These are phyloP conservation scores for Sarcodon sp. DNA, from an alignment of 768 basidiomycete species.

Conservation along the genomic window DNA sequence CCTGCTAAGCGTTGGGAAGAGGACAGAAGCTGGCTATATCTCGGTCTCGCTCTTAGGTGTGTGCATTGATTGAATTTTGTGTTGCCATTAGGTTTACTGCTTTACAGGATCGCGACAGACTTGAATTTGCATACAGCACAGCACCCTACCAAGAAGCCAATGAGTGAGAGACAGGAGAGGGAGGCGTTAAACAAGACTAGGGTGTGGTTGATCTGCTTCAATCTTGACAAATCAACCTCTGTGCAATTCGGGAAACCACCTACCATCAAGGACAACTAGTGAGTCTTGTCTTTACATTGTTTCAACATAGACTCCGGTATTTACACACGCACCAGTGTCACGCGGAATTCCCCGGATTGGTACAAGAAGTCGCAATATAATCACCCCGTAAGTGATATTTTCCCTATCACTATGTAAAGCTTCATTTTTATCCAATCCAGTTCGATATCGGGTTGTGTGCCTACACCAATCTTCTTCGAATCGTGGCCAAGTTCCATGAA, in stretches of 20 bases:
- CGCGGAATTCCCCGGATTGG: conserved; percentile 64
- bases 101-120: conserved; percentile 72
- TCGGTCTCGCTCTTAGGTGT: conserved; percentile 75
- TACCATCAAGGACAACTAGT: conserved; percentile 80
- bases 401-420: background rate
- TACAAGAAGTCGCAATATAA: conserved; percentile 59
- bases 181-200: conserved; percentile 77
- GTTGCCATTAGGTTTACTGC: conserved; percentile 11
- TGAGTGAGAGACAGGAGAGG: conserved; percentile 63
- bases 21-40: conserved; percentile 82
- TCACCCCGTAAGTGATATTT: conserved; percentile 27
- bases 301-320: background rate
- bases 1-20: conserved; percentile 82
- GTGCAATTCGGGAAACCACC: conserved; percentile 87
- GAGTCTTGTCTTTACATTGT: conserved; percentile 11
- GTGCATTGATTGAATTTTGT: background rate
- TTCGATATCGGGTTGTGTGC: conserved; percentile 69
- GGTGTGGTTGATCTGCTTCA: conserved; percentile 89
- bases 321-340: conserved; percentile 28
- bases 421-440: conserved; percentile 18
- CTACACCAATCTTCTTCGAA: conserved; percentile 55
- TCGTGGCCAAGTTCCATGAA: conserved; percentile 66
- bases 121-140: conserved; percentile 61
- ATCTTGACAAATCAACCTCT: conserved; percentile 76
- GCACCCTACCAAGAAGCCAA: conserved; percentile 58